phyloP scores from a whole-genome alignment of 164 flowering plant genomes.

The Umbellularia californica region DNA sequence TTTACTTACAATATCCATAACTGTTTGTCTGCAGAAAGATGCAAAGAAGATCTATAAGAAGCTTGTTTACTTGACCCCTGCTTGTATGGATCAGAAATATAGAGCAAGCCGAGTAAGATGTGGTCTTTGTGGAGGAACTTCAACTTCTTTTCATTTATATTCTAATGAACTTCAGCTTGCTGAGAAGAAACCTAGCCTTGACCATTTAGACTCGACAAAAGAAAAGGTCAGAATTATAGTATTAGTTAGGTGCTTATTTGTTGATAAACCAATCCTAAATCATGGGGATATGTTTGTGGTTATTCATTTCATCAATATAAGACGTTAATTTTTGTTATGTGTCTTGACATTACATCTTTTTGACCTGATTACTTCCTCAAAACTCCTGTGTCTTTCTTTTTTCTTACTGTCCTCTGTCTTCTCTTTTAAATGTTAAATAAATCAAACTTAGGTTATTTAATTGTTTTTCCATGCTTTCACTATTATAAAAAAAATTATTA shows the following conservation, averaged over 20 bases:
- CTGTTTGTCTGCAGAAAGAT: conserved; percentile 42
- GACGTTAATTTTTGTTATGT: too few relatives aligned
- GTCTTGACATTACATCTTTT: too few relatives aligned
- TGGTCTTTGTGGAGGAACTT: conserved; percentile 47
- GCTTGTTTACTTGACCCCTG: conserved; percentile 22
- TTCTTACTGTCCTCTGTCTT: too few relatives aligned
- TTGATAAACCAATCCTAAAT: background rate
- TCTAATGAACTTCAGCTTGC: conserved; percentile 28
- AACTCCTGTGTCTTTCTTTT: too few relatives aligned
- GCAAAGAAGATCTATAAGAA: conserved; percentile 55
- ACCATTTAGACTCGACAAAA: conserved; percentile 21
- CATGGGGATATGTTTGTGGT: too few relatives aligned
- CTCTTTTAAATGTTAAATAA: too few relatives aligned
- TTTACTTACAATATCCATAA: too few relatives aligned
- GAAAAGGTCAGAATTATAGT: conserved; percentile 38
- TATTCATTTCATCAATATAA: too few relatives aligned
- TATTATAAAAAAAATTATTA: too few relatives aligned
- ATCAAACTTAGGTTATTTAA: too few relatives aligned
- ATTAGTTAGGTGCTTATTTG: background rate
- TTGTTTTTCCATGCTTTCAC: too few relatives aligned
- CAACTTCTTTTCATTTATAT: conserved; percentile 45
- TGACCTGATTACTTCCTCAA: too few relatives aligned
- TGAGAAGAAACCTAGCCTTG: conserved; percentile 19
- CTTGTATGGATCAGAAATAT: conserved; percentile 24
- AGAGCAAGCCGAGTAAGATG: conserved; percentile 33